Conservation (phyloP, 768 basidiomycete species). For the Russula brevipes region DNA sequence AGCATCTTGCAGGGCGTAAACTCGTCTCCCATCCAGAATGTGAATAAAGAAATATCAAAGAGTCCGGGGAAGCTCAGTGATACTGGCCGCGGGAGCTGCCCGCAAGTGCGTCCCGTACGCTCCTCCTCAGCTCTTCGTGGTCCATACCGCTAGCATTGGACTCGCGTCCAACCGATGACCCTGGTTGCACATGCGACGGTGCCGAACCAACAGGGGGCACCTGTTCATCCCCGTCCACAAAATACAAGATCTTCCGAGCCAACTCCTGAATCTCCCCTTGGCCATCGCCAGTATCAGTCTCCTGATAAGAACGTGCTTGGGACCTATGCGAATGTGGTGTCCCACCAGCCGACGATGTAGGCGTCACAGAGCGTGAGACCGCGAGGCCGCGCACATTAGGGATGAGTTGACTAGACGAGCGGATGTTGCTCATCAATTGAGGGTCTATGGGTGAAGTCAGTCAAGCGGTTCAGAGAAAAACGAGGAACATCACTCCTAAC, state of each 20-base stretch:
- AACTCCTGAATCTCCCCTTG: conserved; percentile 88
- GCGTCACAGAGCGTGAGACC: conserved; percentile 61
- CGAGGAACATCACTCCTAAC: conserved; percentile 36
- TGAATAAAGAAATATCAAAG: neutral
- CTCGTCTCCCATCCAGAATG: neutral
- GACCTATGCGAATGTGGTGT: conserved; percentile 70
- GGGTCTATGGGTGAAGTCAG: conserved; percentile 50
- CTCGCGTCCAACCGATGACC: conserved; percentile 61
- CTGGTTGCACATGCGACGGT: conserved; percentile 63
- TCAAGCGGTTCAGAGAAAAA: neutral
- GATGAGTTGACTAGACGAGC: conserved; percentile 71
- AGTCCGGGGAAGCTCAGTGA: conserved; percentile 14
- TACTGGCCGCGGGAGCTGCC: conserved; percentile 47
- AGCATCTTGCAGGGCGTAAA: neutral
- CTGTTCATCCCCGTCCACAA: conserved; percentile 74
- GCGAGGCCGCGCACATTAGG: conserved; percentile 85
- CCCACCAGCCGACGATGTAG: conserved; percentile 61
- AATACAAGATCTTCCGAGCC: conserved; percentile 78
- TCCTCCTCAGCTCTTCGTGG: conserved; percentile 77
- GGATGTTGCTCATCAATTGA: conserved; percentile 85
- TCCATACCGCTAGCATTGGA: conserved; percentile 46
- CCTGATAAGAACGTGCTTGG: conserved; percentile 66
- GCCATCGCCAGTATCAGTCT: conserved; percentile 81
- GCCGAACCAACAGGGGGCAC: conserved; percentile 55
- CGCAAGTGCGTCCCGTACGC: conserved; percentile 78